A percentile compares a stretch with the other conserved stretches of the same genome.
Evolutionary conservation across 148 eudicot species (phyloP).

Genomic region (Rhododendron simsii): DNA sequence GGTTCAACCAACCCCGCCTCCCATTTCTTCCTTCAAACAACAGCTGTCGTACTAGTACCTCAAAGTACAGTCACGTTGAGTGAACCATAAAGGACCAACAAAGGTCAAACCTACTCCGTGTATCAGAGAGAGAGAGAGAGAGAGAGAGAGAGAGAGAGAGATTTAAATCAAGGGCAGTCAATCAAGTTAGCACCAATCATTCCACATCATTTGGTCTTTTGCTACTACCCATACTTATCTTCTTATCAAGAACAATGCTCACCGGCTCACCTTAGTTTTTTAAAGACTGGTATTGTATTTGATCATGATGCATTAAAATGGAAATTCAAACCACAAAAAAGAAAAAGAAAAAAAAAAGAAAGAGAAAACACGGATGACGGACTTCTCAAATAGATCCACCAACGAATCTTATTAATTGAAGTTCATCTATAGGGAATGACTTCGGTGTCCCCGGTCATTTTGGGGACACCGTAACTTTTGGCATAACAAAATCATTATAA

Average conservation of each 20-base stretch:
- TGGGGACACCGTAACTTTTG: no score
- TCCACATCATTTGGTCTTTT: conserved; percentile 17
- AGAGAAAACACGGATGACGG: background rate
- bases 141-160: conserved; percentile 12
- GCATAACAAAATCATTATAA: no score
- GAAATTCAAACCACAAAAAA: background rate
- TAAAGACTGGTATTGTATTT: conserved; percentile 25
- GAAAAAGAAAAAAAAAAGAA: background rate
- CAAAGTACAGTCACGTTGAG: conserved; percentile 11
- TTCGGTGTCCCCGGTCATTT: no score
- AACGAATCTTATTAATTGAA: background rate
- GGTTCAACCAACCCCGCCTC: background rate
- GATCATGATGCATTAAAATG: conserved; percentile 33
- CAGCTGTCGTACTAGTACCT: background rate
- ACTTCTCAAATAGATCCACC: background rate
- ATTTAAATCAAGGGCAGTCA: conserved; percentile 11
- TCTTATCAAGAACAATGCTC: conserved; percentile 28
- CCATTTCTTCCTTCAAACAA: background rate
- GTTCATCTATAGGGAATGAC: no score
- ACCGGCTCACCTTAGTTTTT: conserved; percentile 30
- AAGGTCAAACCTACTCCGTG: conserved; percentile 16
- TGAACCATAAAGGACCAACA: conserved; percentile 5
- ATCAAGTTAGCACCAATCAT: conserved; percentile 18
- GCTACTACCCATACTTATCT: conserved; percentile 21
- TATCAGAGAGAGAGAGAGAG: background rate